Conservation (phyloP, 2,329 filamentous ascomycete genomes). For the Scleromitrula shiraiana region DNA sequence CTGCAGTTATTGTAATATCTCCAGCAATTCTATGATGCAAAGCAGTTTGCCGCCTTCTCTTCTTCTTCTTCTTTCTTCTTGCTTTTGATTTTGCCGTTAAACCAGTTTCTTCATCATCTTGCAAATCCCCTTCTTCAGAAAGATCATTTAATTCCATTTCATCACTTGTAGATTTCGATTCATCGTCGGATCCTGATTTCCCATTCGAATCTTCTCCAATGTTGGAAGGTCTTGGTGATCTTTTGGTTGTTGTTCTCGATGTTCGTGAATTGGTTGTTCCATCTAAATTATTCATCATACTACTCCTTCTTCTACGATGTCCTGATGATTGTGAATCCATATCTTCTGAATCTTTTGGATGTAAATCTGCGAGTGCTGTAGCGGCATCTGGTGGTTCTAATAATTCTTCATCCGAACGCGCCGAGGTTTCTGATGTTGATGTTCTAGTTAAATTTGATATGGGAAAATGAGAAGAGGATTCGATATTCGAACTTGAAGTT, state of each 20-base stretch:
- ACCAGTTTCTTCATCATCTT: conserved; percentile 86
- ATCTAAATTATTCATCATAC: conserved; percentile 25
- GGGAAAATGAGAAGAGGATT: conserved; percentile 11
- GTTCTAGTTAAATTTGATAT: conserved; percentile 13
- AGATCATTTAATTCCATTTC: conserved; percentile 51
- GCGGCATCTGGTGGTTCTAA: conserved; percentile 22
- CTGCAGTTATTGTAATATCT: conserved; percentile 52
- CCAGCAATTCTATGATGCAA: conserved; percentile 62
- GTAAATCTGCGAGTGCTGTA: conserved; percentile 16
- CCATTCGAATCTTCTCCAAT: conserved; percentile 18
- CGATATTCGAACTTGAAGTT: not conserved
- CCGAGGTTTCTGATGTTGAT: conserved; percentile 12
- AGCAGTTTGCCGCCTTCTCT: conserved; percentile 58
- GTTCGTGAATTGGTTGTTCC: conserved; percentile 6
- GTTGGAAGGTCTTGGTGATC: conserved; percentile 15
- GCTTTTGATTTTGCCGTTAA: conserved; percentile 66
- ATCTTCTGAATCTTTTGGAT: conserved; percentile 17
- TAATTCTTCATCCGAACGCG: conserved; percentile 13
- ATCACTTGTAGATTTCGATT: conserved; percentile 30
- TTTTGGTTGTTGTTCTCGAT: conserved; percentile 6
- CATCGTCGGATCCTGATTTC: conserved; percentile 21
- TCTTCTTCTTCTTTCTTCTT: conserved; percentile 57
- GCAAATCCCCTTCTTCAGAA: conserved; percentile 62
- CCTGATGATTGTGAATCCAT: conserved; percentile 21
- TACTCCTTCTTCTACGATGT: conserved; percentile 28